These are phyloP conservation scores for Yarrowia divulgata DNA, from an alignment of 805 yeast genomes.

Conservation along the genomic window DNA sequence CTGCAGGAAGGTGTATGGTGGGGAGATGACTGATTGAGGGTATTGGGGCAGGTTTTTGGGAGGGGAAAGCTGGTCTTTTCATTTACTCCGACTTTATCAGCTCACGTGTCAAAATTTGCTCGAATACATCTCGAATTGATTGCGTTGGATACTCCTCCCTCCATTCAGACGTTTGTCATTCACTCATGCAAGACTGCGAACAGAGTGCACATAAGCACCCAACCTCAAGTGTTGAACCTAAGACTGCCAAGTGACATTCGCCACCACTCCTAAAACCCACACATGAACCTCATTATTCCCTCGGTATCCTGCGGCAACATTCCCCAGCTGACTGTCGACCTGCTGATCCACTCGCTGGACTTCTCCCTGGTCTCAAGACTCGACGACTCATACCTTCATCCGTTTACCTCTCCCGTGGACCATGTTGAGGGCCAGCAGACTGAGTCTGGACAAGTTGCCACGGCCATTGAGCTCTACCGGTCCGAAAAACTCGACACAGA, in stretches of 20 bases:
- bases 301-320: conserved; percentile 87
- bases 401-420: conserved; percentile 85
- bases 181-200: not conserved
- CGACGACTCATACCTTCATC: conserved; percentile 70
- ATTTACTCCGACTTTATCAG: too few species aligned
- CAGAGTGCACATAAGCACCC: conserved; percentile 3
- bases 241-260: not conserved
- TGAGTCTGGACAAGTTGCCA: conserved; percentile 54
- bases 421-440: conserved; percentile 23
- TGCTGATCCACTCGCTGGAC: conserved; percentile 68
- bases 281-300: conserved; percentile 62
- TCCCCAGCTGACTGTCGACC: conserved; percentile 81
- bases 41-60: too few species aligned
- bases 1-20: not conserved
- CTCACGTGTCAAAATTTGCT: too few species aligned
- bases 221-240: too few species aligned
- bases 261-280: conserved; percentile 2
- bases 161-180: not conserved
- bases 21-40: not conserved
- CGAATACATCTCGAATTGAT: too few species aligned
- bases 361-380: conserved; percentile 62
- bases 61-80: too few species aligned
- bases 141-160: too few species aligned
- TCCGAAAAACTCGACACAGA: conserved; percentile 53
- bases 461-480: conserved; percentile 70